Conservation (phyloP, 164 flowering plant species). For the Paratinospora sagittata region DNA sequence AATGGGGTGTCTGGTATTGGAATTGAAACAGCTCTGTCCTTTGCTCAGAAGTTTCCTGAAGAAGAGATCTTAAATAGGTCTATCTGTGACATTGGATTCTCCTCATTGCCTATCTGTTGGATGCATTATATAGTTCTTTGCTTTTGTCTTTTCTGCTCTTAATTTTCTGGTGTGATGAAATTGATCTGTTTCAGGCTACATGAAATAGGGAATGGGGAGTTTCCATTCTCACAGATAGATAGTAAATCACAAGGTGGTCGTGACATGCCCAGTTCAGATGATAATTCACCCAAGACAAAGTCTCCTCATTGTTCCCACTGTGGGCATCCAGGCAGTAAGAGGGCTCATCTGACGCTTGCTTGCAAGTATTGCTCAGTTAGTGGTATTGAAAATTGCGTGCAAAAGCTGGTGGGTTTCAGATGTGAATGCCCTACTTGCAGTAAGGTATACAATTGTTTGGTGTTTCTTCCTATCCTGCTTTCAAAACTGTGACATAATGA, state of each 20-base stretch:
- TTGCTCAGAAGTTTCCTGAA: conserved; percentile 56
- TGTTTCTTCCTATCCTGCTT: background rate
- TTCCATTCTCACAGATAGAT: conserved; percentile 12
- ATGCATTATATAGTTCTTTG: background rate
- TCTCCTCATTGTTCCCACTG: conserved; percentile 77
- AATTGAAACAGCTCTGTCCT: conserved; percentile 66
- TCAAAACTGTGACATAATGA: background rate
- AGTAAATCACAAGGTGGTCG: conserved; percentile 17
- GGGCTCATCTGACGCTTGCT: conserved; percentile 52
- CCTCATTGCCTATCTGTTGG: conserved; percentile 25
- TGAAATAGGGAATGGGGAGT: conserved; percentile 46
- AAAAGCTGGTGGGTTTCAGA: conserved; percentile 59
- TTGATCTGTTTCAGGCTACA: conserved; percentile 45
- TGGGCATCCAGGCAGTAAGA: conserved; percentile 93
- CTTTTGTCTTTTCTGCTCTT: background rate
- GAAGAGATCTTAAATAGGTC: conserved; percentile 75
- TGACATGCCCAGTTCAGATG: conserved; percentile 16
- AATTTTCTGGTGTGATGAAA: background rate
- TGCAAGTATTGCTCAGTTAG: conserved; percentile 54
- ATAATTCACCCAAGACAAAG: conserved; percentile 31
- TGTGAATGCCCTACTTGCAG: conserved; percentile 67
- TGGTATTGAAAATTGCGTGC: conserved; percentile 38
- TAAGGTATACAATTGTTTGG: conserved; percentile 31
- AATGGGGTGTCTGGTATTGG: conserved; percentile 87
- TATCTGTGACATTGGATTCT: conserved; percentile 8